Conservation (phyloP, 371 early-diverging fungal genomes). For the Thermomucor indicae-seudaticae region DNA sequence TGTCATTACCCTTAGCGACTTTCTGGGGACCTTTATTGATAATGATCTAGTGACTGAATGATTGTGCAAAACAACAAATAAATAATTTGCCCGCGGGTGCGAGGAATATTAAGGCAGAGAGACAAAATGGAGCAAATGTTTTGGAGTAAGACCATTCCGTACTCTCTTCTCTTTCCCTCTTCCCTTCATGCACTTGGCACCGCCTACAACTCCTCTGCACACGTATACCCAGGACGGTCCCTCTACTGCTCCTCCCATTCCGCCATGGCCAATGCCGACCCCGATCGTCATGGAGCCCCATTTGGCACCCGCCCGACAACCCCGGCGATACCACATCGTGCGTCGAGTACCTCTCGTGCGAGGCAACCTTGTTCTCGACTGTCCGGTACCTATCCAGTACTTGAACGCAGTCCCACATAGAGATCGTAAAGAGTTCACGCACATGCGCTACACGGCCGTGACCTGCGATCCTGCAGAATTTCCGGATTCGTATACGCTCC, state of each 20-base stretch:
- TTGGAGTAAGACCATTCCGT: too few species aligned
- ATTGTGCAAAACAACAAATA: background rate
- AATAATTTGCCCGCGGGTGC: too few species aligned
- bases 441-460: constrained; percentile 75
- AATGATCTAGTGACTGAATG: too few species aligned
- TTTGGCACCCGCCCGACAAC: constrained; percentile 13
- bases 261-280: background rate
- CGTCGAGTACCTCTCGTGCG: constrained; percentile 53
- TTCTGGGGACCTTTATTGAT: constrained; percentile 16
- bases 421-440: constrained; percentile 61
- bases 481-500: constrained; percentile 70
- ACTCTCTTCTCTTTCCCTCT: too few species aligned
- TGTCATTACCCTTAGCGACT: constrained; percentile 34
- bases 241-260: background rate
- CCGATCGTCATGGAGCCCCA: constrained; percentile 1
- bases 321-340: constrained; percentile 9
- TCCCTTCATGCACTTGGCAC: too few species aligned
- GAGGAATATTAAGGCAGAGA: too few species aligned
- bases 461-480: constrained; percentile 82
- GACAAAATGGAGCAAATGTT: too few species aligned
- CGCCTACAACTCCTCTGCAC: too few species aligned
- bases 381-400: constrained; percentile 65
- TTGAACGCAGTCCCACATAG: constrained; percentile 49
- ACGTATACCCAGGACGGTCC: too few species aligned
- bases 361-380: constrained; percentile 72